Conservation (phyloP, 176 grass and related monocot genomes). For the Triticum timopheevii region DNA sequence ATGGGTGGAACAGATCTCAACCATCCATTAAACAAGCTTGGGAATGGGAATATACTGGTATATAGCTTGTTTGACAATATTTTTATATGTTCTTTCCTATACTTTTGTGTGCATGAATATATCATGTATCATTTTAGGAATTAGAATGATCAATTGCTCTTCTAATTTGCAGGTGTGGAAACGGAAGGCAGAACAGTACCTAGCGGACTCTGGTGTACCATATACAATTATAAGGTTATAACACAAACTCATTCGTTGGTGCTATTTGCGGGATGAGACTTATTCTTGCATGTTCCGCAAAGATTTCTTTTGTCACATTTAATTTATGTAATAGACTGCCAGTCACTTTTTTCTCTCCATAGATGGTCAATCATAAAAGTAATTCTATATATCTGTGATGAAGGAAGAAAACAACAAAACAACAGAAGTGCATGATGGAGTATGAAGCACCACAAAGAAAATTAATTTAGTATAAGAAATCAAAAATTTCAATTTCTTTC, state of each 20-base stretch:
- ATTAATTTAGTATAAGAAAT: background rate
- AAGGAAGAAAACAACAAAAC: background rate
- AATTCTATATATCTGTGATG: background rate
- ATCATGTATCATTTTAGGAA: background rate
- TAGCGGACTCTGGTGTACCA: slow-evolving; percentile 73
- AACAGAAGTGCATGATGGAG: background rate
- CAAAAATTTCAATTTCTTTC: fast-evolving
- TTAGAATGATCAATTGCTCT: background rate
- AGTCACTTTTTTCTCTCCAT: background rate
- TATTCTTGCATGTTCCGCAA: background rate
- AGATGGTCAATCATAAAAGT: background rate
- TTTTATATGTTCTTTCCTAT: background rate
- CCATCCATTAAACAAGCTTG: slow-evolving; percentile 78
- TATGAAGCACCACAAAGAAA: background rate
- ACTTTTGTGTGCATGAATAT: background rate
- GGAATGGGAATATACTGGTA: slow-evolving; percentile 88
- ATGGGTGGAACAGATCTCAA: slow-evolving; percentile 95
- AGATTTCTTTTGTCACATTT: background rate
- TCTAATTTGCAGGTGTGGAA: slow-evolving; percentile 66
- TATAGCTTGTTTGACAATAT: background rate
- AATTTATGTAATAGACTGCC: background rate
- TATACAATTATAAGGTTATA: slow-evolving; percentile 93
- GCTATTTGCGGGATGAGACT: background rate
- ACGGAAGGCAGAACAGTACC: slow-evolving; percentile 83
- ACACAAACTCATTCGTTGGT: background rate